Percentiles rank a stretch among this genome's conserved stretches.
Evolutionary conservation across 1,284 basidiomycete species (phyloP).

Genomic region (Fomitiporia mediterranea): DNA sequence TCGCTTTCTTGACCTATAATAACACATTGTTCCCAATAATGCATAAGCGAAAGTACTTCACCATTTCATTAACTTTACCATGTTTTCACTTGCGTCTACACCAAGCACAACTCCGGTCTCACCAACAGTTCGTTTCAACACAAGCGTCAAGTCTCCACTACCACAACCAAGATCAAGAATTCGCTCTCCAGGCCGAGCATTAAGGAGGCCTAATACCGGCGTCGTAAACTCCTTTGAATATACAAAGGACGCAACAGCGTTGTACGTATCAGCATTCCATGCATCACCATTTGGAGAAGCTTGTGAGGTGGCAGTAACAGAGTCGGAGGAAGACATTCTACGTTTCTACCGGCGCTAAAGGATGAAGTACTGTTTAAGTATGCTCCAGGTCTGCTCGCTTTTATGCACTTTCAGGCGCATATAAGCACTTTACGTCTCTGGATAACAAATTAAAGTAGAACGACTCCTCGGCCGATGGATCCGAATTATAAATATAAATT

Average conservation of each 20-base stretch:
- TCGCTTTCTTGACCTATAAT: constrained; percentile 54
- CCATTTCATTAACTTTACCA: constrained; percentile 46
- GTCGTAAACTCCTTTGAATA: constrained; percentile 64
- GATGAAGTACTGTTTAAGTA: too few relatives aligned
- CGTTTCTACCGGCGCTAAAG: too few relatives aligned
- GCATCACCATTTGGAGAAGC: constrained; percentile 24
- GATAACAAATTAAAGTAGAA: too few relatives aligned
- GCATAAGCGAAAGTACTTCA: neutral
- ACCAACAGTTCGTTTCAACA: constrained; percentile 52
- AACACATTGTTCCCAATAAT: neutral
- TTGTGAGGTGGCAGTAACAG: too few relatives aligned
- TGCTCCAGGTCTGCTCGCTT: too few relatives aligned
- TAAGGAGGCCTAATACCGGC: constrained; percentile 59
- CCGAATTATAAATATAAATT: too few relatives aligned
- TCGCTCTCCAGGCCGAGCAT: constrained; percentile 56
- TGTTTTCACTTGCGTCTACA: constrained; percentile 64
- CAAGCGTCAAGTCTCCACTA: constrained; percentile 67
- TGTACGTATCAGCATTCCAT: constrained; percentile 55
- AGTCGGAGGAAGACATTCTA: too few relatives aligned
- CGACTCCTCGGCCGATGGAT: too few relatives aligned
- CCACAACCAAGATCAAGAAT: constrained; percentile 83
- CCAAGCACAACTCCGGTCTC: constrained; percentile 56
- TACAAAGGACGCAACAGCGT: constrained; percentile 60
- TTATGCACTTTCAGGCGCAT: too few relatives aligned
- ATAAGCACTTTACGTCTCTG: too few relatives aligned